Evolutionary conservation across 441 rosid genomes (phyloP).

Genomic region (Eugenia klotzschiana): DNA sequence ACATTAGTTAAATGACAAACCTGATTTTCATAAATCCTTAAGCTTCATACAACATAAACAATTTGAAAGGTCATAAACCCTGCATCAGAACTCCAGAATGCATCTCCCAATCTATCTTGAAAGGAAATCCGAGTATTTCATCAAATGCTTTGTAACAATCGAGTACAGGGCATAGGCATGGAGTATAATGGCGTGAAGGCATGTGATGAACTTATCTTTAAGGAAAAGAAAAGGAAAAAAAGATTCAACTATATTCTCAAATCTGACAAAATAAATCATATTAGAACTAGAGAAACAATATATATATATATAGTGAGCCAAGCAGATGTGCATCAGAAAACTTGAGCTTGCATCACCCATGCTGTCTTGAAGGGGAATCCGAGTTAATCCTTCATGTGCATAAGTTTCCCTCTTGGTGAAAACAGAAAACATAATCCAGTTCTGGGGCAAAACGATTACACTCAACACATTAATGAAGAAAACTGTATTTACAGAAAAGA

Average conservation of each 20-base stretch:
- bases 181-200: not conserved
- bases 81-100: not conserved
- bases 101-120: not conserved
- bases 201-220: not conserved
- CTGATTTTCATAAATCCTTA: not conserved
- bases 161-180: not conserved
- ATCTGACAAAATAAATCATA: not conserved
- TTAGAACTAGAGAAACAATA: not conserved
- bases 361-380: conserved; percentile 78
- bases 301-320: too few relatives aligned
- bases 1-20: not conserved
- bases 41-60: not conserved
- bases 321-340: conserved; percentile 39
- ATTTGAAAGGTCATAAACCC: not conserved
- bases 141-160: not conserved
- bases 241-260: not conserved
- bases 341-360: conserved; percentile 62
- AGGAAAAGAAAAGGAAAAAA: not conserved
- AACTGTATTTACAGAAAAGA: not conserved
- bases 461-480: not conserved
- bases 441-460: not conserved
- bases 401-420: not conserved
- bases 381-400: conserved; percentile 37
- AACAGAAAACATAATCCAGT: not conserved
- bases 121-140: not conserved